Conservation (phyloP, 768 basidiomycete species). For the Dentipellis sp. region DNA sequence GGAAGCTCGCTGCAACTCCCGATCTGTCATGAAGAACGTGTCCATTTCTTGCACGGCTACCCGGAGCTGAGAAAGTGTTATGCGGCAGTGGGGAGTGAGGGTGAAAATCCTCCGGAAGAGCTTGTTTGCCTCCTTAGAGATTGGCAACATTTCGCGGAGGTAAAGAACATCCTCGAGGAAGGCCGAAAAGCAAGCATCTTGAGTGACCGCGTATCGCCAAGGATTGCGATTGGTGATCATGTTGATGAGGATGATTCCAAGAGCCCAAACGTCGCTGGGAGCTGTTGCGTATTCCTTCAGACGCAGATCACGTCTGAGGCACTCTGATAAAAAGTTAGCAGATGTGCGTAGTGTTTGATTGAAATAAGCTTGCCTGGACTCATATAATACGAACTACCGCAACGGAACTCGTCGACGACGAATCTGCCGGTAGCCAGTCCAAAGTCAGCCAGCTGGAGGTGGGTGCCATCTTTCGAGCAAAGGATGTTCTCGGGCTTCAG, state of each 20-base stretch:
- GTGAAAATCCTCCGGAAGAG: conserved; percentile 50
- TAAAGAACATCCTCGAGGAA: conserved; percentile 36
- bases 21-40: conserved; percentile 50
- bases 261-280: conserved; percentile 23
- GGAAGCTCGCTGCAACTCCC: conserved; percentile 29
- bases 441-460: conserved; percentile 40
- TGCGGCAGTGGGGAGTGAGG: conserved; percentile 50
- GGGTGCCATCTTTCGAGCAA: conserved; percentile 27
- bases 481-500: conserved; percentile 44
- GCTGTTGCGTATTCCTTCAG: conserved; percentile 19
- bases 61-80: conserved; percentile 52
- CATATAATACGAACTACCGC: conserved; percentile 24
- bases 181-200: conserved; percentile 36
- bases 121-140: conserved; percentile 35
- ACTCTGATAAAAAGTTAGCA: conserved; percentile 9
- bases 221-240: conserved; percentile 42
- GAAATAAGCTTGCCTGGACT: conserved; percentile 22
- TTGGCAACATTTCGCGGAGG: conserved; percentile 40
- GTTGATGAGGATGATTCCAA: conserved; percentile 45
- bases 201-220: conserved; percentile 41
- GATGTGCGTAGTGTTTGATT: too few species aligned
- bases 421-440: conserved; percentile 23
- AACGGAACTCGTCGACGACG: conserved; percentile 16
- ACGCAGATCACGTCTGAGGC: conserved; percentile 7
- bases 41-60: conserved; percentile 42